Conservation (phyloP, 2,329 filamentous ascomycete genomes). For the Plenodomus tracheiphilus region DNA sequence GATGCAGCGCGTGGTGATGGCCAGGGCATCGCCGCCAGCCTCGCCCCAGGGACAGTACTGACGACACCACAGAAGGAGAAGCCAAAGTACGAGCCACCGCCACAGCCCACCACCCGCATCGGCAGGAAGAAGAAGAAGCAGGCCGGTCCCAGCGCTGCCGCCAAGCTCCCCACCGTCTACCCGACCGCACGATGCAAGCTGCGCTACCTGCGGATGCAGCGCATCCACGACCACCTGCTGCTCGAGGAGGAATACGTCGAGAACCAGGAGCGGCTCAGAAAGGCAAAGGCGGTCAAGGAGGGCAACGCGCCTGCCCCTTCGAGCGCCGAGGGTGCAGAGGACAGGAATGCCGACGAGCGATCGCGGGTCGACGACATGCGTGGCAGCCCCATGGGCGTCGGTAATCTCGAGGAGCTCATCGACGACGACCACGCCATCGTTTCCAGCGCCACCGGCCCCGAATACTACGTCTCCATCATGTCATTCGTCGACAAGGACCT, state of each 20-base stretch:
- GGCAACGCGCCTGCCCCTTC: constrained; percentile 59
- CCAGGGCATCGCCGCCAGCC: not conserved
- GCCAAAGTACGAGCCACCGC: constrained; percentile 99
- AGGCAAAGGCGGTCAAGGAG: constrained; percentile 70
- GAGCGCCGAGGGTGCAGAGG: constrained; percentile 71
- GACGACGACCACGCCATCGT: constrained; percentile 99
- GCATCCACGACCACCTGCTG: constrained; percentile 94
- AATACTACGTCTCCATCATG: constrained; percentile 99
- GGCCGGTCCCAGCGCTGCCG: constrained; percentile 88
- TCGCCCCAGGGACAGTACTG: constrained; percentile 15
- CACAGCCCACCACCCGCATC: constrained; percentile 93
- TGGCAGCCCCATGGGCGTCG: constrained; percentile 97
- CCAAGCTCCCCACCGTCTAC: constrained; percentile 91
- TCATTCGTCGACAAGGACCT: constrained; percentile 99
- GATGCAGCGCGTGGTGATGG: not conserved
- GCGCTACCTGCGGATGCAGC: constrained; percentile 94
- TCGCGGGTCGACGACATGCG: constrained; percentile 97
- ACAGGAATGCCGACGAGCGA: constrained; percentile 92
- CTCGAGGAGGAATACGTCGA: constrained; percentile 99
- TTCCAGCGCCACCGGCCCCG: constrained; percentile 92
- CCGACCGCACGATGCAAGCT: constrained; percentile 98
- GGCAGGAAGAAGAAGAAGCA: constrained; percentile 98
- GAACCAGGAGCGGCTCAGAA: constrained; percentile 95
- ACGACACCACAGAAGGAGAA: constrained; percentile 79
- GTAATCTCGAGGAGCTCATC: constrained; percentile 97